phyloP scores from a whole-genome alignment of 148 eudicot genomes.

The Fagopyrum tataricum region DNA sequence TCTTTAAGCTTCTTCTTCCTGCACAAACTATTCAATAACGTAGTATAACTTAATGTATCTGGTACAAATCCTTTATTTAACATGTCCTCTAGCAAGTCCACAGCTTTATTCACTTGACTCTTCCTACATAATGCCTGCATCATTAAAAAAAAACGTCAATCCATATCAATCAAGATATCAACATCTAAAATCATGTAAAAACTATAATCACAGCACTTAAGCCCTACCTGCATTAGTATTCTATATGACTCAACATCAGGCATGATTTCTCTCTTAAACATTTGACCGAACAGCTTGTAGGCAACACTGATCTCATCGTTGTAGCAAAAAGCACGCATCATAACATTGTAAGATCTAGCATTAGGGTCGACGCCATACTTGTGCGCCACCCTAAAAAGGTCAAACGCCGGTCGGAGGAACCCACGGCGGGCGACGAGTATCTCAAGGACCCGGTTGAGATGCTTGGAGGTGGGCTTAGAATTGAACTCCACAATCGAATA shows the following conservation, averaged over 20 bases:
- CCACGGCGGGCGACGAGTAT: slow-evolving; percentile 40
- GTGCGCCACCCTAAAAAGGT: slow-evolving; percentile 59
- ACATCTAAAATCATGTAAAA: background rate
- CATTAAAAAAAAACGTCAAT: background rate
- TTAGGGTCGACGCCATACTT: slow-evolving; percentile 45
- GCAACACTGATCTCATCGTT: slow-evolving; percentile 66
- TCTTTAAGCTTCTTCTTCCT: slow-evolving; percentile 79
- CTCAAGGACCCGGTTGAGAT: slow-evolving; percentile 48
- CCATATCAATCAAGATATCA: background rate
- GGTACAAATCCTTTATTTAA: slow-evolving; percentile 84
- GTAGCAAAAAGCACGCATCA: slow-evolving; percentile 64
- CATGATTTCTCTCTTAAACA: slow-evolving; percentile 69
- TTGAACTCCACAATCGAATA: slow-evolving; percentile 50
- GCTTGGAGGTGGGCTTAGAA: slow-evolving; percentile 48
- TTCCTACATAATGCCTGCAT: slow-evolving; percentile 89
- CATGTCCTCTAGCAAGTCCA: slow-evolving; percentile 82
- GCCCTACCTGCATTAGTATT: slow-evolving; percentile 56
- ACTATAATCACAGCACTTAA: background rate
- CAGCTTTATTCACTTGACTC: slow-evolving; percentile 71
- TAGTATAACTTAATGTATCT: slow-evolving; percentile 68
- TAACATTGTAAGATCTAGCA: slow-evolving; percentile 51
- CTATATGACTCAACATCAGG: slow-evolving; percentile 75
- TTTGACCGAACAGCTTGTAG: slow-evolving; percentile 65
- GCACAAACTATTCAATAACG: slow-evolving; percentile 83
- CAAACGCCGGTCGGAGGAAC: slow-evolving; percentile 55